These are phyloP conservation scores for Triangularia setosa DNA, from an alignment of 2,329 filamentous ascomycete genomes.

Conservation along the genomic window DNA sequence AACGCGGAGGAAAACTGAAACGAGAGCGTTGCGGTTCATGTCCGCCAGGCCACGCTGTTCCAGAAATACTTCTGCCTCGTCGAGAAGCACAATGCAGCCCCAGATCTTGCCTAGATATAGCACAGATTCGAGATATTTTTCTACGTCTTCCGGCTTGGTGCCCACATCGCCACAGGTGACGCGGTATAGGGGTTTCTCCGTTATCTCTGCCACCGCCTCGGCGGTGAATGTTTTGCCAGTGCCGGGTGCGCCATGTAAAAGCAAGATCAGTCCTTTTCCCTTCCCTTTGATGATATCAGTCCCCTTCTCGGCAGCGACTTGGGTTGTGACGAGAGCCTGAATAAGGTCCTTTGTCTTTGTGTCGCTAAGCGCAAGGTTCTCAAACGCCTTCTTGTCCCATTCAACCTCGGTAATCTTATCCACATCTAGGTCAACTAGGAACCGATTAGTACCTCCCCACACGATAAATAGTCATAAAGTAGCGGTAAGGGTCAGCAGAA, in stretches of 20 bases:
- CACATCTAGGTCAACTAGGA: neutral
- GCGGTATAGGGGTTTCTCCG: slow-evolving; percentile 6
- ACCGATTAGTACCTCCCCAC: too few relatives aligned
- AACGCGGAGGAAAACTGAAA: slow-evolving; percentile 11
- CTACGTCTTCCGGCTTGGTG: neutral
- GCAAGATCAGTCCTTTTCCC: slow-evolving; percentile 2
- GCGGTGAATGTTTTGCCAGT: slow-evolving; percentile 14
- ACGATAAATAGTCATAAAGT: too few relatives aligned
- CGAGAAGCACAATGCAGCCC: slow-evolving; percentile 54
- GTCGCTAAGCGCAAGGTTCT: neutral
- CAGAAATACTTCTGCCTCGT: slow-evolving; percentile 51
- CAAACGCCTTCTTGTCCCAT: slow-evolving; percentile 1
- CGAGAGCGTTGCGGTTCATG: slow-evolving; percentile 7
- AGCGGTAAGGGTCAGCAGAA: too few relatives aligned
- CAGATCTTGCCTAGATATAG: slow-evolving; percentile 3
- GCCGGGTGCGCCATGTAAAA: slow-evolving; percentile 5
- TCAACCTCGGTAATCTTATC: neutral
- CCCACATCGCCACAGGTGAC: slow-evolving; percentile 8
- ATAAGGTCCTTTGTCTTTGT: slow-evolving; percentile 3
- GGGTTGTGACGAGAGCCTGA: neutral
- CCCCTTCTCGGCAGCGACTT: neutral
- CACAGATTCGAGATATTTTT: slow-evolving; percentile 5
- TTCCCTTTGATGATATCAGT: slow-evolving; percentile 7
- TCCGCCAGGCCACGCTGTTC: slow-evolving; percentile 13
- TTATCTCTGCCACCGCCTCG: slow-evolving; percentile 9